Conservation (phyloP, 805 yeast species). For the Candida manassasensis region DNA sequence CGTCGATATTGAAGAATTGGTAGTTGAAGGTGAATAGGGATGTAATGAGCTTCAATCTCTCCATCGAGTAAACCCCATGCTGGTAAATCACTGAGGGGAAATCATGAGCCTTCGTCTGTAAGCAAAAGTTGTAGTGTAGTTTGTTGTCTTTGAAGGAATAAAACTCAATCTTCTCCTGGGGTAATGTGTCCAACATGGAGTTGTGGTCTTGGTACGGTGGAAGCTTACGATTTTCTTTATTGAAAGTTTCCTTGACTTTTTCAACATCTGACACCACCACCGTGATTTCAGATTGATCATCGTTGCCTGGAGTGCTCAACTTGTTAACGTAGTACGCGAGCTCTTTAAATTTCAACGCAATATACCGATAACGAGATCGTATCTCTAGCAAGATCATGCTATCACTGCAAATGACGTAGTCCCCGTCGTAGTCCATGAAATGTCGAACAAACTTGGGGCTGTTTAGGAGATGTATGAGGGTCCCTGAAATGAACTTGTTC, state of each 20-base stretch:
- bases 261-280: background rate
- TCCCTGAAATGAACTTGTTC: constrained; percentile 12
- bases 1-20: constrained; percentile 10
- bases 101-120: background rate
- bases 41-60: constrained; percentile 8
- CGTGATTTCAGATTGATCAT: background rate
- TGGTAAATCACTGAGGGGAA: constrained; percentile 8
- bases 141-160: background rate
- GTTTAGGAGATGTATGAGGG: constrained; percentile 3
- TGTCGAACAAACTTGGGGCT: background rate
- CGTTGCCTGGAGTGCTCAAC: background rate
- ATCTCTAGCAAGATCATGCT: background rate
- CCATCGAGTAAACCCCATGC: constrained; percentile 10
- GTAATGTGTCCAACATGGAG: background rate
- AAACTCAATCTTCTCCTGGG: background rate
- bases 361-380: background rate
- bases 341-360: background rate
- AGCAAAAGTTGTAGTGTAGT: background rate
- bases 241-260: background rate
- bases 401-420: background rate
- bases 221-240: background rate
- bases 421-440: background rate
- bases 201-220: background rate
- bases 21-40: constrained; percentile 10
- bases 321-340: background rate